Evolutionary conservation across 768 basidiomycete genomes (phyloP), one percentile per base, ranked within the genome.

Genomic region (Phaeolepiota aurea): DNA sequence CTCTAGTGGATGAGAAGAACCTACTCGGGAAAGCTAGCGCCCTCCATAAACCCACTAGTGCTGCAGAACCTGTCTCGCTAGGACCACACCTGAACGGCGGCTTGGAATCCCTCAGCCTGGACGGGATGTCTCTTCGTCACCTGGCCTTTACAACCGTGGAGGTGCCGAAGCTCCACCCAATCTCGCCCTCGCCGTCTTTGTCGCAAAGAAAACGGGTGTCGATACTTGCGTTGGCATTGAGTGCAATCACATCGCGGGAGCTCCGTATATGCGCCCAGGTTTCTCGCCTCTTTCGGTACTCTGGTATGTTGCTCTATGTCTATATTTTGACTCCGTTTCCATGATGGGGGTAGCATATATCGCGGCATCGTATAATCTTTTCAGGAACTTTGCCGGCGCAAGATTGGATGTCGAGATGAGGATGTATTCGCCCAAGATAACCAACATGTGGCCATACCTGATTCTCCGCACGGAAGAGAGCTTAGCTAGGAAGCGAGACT

Each of bases 361-460:
- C 3, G 78, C 82, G 9, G 82, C 84, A 0, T 50, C 54, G 10
- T 56, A 68, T 39, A 69, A 71, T 23, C 65, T 87, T 5, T 46
- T 38, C 12, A 62, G 56, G 16, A 42, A 63, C 12, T 84, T 73
- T 50, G 32, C 63, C 16, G 85, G 85, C 5, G 48, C 45, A 18
- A 72, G 82, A 33, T 58, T 78, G 32, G 57, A 61, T 13, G 23
- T 46, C 1, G 38, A 77, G 4, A 44, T 74, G 36, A 43, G 57
- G 33, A 53, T 55, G 9, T 59, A 73, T 48, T 56, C 71, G 12
- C 56, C 43, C 15, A 66, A 63, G 13, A 77, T 69, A 58, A 74
- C 69, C 1, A 77, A 87, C 47, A 63, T 81, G 52, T 88, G 86
- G 86, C 82, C 84, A 4, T 87, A 87, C 54, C 65, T 86, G 22